Evolutionary conservation across 1,284 basidiomycete genomes (phyloP), one percentile per base, ranked within the genome.

Genomic region (Takashimella tepidaria): DNA sequence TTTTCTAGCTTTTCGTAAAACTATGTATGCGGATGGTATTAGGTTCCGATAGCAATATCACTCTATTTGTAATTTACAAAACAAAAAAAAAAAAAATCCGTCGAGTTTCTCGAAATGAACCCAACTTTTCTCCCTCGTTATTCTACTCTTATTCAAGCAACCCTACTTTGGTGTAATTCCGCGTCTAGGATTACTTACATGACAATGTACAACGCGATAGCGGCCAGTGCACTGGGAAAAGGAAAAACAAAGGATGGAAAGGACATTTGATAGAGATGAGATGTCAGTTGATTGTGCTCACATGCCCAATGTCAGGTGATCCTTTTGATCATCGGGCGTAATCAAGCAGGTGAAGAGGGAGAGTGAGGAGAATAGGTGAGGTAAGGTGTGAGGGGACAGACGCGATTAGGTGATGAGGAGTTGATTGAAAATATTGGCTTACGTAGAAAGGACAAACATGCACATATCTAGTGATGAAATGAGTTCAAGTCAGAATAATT

Each of bases 401-500:
- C n/a, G 44, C 44, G 22, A 45, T 22, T 5, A 11, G 23, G 20
- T 43, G 41, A 8, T 6, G 16, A 3, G 41, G 19, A 16, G 20
- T 21, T 26, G 20, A 25, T 20, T 24, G 4, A 8, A 11, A 3
- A 20, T 25, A 8, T 24, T 22, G 2, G 64, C 70, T 61, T 40
- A 72, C 68, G 71, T 72, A 4, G 68, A 71, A 23, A 73, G 51
- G 5, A 72, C 49, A 44, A 70, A 70, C 70, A 73, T 72, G 12
- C 60, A 37, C 1, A 60, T 41, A 53, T 73, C 70, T 73, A 31
- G 8, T 16, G 27, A 25, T 31, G 49, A 22, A 50, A 54, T 41
- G 16, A 6, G 2, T 19, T 20, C 20, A 16, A 24, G 13, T 5
- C 24, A 19, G 19, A n/a, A 13, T 16, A 13, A 22, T 6, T n/a